These are phyloP conservation scores for Allantophomopsis lycopodina DNA, from an alignment of 2,329 filamentous ascomycete genomes.

Conservation along the genomic window DNA sequence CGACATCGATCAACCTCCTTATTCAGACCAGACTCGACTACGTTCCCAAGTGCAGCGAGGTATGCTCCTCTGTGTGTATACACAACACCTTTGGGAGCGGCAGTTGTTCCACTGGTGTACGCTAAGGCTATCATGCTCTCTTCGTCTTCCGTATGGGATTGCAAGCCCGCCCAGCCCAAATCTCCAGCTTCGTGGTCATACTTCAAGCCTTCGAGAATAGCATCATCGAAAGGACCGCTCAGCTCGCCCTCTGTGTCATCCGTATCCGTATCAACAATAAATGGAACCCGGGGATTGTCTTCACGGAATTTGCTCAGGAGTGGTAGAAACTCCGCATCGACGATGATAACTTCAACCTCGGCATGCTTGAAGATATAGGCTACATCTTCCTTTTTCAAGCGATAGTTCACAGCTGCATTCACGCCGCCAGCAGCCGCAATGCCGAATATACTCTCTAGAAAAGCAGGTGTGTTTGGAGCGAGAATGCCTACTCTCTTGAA, in stretches of 20 bases:
- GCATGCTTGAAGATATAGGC: conserved; percentile 81
- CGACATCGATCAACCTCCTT: conserved; percentile 53
- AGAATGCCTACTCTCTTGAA: conserved; percentile 73
- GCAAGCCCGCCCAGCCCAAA: conserved; percentile 65
- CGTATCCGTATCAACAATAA: conserved; percentile 73
- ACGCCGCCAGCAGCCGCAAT: conserved; percentile 71
- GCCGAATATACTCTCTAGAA: conserved; percentile 81
- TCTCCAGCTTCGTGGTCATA: conserved; percentile 53
- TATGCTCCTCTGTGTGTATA: conserved; percentile 85
- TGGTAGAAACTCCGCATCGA: conserved; percentile 64
- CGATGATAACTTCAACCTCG: conserved; percentile 77
- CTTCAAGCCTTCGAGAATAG: conserved; percentile 65
- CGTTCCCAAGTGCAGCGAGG: conserved; percentile 69
- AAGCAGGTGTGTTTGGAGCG: conserved; percentile 85
- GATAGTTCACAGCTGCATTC: conserved; percentile 61
- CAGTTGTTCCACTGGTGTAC: conserved; percentile 90
- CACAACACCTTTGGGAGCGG: conserved; percentile 81
- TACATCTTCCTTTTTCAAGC: conserved; percentile 74
- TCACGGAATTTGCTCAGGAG: conserved; percentile 55
- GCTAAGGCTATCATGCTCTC: conserved; percentile 75
- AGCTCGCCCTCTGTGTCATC: conserved; percentile 62
- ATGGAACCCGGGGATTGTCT: conserved; percentile 45
- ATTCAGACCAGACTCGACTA: conserved; percentile 82
- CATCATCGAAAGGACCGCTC: conserved; percentile 70
- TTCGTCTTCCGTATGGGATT: conserved; percentile 58